A percentile compares a stretch with the other conserved stretches of the same genome.
These are phyloP conservation scores for Lepraria neglecta DNA, from an alignment of 495 filamentous ascomycete genomes.

Conservation along the genomic window DNA sequence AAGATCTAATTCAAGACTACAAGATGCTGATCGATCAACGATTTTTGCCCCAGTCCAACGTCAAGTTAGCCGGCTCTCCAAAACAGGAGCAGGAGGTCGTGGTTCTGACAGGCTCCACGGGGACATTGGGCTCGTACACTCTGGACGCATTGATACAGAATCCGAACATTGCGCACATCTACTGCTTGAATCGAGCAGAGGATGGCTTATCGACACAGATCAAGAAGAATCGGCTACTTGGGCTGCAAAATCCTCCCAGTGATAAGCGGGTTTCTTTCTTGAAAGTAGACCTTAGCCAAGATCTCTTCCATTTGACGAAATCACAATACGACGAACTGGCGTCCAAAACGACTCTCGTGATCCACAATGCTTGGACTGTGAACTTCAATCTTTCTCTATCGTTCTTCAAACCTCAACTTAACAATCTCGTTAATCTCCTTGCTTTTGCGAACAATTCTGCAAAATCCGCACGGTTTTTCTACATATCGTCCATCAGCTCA, in stretches of 20 bases:
- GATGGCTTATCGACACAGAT: no score
- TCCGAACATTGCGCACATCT: slow-evolving; percentile 28
- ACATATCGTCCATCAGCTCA: slow-evolving; percentile 50
- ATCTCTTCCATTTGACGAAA: slow-evolving; percentile 24
- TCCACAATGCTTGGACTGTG: slow-evolving; percentile 44
- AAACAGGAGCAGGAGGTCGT: no score
- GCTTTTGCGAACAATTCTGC: slow-evolving; percentile 41
- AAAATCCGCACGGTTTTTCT: slow-evolving; percentile 42
- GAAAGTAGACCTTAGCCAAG: slow-evolving; percentile 22
- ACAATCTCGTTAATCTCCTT: slow-evolving; percentile 46
- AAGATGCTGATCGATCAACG: no score
- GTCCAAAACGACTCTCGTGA: slow-evolving; percentile 28
- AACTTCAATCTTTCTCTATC: slow-evolving; percentile 41
- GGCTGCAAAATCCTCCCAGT: not conserved
- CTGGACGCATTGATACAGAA: slow-evolving; percentile 29
- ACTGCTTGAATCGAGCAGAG: slow-evolving; percentile 27
- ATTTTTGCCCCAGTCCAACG: no score
- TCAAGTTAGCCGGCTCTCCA: no score
- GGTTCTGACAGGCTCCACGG: slow-evolving; percentile 40
- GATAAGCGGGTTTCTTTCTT: slow-evolving; percentile 23
- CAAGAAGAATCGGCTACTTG: not conserved
- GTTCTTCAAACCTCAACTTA: slow-evolving; percentile 32
- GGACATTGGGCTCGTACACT: slow-evolving; percentile 35
- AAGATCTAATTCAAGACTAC: no score
- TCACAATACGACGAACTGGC: slow-evolving; percentile 22